Conservation (phyloP, 2,329 filamentous ascomycete genomes). For the Cladosporium sp. region DNA sequence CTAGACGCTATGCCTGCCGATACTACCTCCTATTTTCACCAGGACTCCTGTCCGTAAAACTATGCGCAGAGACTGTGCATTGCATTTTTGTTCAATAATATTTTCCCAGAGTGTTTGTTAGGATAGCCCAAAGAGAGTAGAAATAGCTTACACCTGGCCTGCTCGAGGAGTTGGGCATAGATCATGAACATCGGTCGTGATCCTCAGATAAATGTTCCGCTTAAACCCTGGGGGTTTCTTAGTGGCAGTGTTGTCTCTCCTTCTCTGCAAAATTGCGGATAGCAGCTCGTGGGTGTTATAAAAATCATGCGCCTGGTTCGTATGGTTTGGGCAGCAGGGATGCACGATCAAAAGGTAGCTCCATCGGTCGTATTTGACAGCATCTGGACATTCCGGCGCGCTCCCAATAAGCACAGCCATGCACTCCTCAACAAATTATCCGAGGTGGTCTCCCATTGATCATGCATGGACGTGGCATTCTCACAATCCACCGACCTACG, state of each 20-base stretch:
- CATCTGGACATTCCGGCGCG: not conserved
- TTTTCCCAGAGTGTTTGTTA: too few relatives aligned
- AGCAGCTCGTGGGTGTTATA: not conserved
- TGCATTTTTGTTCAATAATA: too few relatives aligned
- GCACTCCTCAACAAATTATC: not conserved
- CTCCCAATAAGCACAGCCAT: not conserved
- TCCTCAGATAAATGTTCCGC: too few relatives aligned
- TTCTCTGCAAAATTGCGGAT: too few relatives aligned
- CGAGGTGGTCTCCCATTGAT: not conserved
- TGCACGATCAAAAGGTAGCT: not conserved
- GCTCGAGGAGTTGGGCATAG: too few relatives aligned
- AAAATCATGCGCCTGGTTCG: not conserved
- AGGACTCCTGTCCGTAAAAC: not conserved
- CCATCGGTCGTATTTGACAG: not conserved
- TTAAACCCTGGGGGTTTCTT: too few relatives aligned
- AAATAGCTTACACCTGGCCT: too few relatives aligned
- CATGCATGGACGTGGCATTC: not conserved
- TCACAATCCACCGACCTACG: not conserved
- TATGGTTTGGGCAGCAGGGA: not conserved
- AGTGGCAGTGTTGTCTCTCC: too few relatives aligned
- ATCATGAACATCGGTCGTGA: too few relatives aligned
- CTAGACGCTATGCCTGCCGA: not conserved
- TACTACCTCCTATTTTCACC: not conserved
- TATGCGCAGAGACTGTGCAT: too few relatives aligned
- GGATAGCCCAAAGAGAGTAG: too few relatives aligned